Evolutionary conservation across 2,329 filamentous ascomycete genomes (phyloP).

Genomic region (Xylaria sp.): DNA sequence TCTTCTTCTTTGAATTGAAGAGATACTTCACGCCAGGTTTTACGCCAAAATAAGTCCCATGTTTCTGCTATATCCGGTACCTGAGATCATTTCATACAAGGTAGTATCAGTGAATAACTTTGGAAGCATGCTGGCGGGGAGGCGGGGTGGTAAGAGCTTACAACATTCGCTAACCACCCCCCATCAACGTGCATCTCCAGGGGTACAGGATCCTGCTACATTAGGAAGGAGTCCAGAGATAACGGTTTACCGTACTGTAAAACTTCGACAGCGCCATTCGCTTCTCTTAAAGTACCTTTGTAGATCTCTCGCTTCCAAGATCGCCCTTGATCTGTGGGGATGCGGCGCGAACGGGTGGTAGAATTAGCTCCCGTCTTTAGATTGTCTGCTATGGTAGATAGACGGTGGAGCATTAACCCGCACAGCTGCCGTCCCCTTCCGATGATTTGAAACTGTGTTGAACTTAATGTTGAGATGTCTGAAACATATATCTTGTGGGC

Average conservation of each 20-base stretch:
- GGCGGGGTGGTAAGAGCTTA: conserved; percentile 6
- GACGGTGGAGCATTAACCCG: background rate
- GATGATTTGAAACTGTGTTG: no score
- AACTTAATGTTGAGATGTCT: no score
- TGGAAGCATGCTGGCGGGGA: background rate
- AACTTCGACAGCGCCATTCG: conserved; percentile 8
- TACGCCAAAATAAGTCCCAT: background rate
- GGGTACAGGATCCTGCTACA: conserved; percentile 14
- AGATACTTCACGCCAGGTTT: background rate
- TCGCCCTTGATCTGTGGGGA: background rate
- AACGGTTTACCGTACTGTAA: background rate
- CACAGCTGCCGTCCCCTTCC: background rate
- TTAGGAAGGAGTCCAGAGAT: conserved; percentile 27
- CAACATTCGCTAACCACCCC: background rate
- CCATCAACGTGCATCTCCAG: conserved; percentile 2
- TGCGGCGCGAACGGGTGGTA: background rate
- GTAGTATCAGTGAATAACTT: background rate
- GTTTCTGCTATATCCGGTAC: background rate
- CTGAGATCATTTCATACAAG: background rate
- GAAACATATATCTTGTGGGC: no score
- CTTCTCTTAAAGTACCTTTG: background rate
- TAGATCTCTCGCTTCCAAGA: conserved; percentile 6
- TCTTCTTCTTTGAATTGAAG: no score
- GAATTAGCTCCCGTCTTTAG: conserved; percentile 4
- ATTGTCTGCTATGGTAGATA: background rate